Evolutionary conservation across 192 early-diverging fungal species (phyloP).

Genomic region (Backusella westeae): DNA sequence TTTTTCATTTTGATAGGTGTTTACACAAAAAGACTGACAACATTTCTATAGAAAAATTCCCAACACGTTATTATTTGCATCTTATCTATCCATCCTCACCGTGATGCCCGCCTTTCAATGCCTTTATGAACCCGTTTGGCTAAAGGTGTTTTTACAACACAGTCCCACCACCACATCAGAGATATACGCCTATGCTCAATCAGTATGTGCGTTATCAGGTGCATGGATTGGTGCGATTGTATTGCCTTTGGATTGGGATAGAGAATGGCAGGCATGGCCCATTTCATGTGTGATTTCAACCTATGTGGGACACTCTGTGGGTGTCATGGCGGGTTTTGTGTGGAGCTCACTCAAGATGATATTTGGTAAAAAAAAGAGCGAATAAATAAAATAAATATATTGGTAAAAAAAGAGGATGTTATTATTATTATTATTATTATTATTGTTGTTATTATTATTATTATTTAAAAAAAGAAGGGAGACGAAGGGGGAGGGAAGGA

Average conservation of each 20-base stretch:
- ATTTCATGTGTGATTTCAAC: conserved; percentile 47
- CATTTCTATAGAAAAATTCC: conserved; percentile 21
- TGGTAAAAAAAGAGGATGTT: neutral
- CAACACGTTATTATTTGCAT: conserved; percentile 30
- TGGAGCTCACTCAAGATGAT: conserved; percentile 21
- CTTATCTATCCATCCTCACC: conserved; percentile 34
- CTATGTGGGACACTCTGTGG: conserved; percentile 43
- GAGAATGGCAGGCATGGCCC: conserved; percentile 55
- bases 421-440: neutral
- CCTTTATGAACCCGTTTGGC: conserved; percentile 25
- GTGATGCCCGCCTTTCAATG: conserved; percentile 33
- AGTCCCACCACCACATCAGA: conserved; percentile 43
- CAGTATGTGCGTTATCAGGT: conserved; percentile 43
- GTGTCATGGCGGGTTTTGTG: conserved; percentile 27
- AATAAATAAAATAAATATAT: conserved; percentile 2
- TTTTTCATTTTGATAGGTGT: neutral
- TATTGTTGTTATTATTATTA: neutral
- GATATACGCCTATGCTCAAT: conserved; percentile 44
- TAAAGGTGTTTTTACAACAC: conserved; percentile 29
- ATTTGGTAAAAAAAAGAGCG: conserved; percentile 26
- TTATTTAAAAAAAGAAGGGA: neutral
- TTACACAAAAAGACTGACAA: neutral
- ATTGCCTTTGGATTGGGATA: conserved; percentile 55
- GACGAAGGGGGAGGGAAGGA: neutral
- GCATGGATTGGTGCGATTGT: conserved; percentile 57